Percentiles rank a stretch among this genome's conserved stretches.
Evolutionary conservation across 1,139 yeast species (phyloP).

Genomic region (Casaregolazyma suthepensis): DNA sequence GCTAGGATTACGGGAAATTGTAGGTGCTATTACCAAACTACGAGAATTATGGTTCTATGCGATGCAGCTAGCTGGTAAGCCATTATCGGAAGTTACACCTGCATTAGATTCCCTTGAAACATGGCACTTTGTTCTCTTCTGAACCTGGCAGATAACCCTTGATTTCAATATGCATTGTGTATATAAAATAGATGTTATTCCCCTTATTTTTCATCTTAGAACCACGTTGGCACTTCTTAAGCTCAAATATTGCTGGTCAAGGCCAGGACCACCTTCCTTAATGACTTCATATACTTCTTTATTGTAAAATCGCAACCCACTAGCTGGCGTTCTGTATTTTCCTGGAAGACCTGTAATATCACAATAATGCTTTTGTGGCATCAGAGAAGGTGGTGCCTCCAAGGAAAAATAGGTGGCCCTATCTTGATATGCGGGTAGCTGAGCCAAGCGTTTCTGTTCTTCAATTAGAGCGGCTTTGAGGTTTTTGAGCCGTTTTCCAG

Average conservation of each 20-base stretch:
- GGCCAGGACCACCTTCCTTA: slow-evolving; percentile 78
- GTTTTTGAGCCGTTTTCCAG: slow-evolving; percentile 66
- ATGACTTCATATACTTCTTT: slow-evolving; percentile 79
- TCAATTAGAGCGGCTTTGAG: slow-evolving; percentile 69
- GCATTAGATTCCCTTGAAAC: no score
- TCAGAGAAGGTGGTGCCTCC: slow-evolving; percentile 82
- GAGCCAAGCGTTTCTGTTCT: slow-evolving; percentile 55
- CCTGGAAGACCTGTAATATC: slow-evolving; percentile 90
- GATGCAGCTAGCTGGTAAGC: no score
- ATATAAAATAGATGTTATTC: neutral
- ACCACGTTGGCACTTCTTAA: slow-evolving; percentile 85
- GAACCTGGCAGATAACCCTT: no score
- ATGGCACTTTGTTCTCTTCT: no score
- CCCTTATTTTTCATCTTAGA: slow-evolving; percentile 40
- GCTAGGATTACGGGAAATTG: no score
- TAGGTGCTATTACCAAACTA: no score
- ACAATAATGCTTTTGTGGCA: slow-evolving; percentile 79
- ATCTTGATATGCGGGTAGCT: slow-evolving; percentile 25
- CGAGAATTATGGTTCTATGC: no score
- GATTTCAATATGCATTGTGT: neutral
- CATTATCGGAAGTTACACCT: no score
- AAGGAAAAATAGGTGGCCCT: slow-evolving; percentile 39
- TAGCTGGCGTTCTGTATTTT: slow-evolving; percentile 67
- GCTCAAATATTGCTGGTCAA: slow-evolving; percentile 87
- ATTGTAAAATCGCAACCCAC: slow-evolving; percentile 72